Conservation (phyloP, 1,284 basidiomycete genomes). For the Fomitiporia mediterranea region DNA sequence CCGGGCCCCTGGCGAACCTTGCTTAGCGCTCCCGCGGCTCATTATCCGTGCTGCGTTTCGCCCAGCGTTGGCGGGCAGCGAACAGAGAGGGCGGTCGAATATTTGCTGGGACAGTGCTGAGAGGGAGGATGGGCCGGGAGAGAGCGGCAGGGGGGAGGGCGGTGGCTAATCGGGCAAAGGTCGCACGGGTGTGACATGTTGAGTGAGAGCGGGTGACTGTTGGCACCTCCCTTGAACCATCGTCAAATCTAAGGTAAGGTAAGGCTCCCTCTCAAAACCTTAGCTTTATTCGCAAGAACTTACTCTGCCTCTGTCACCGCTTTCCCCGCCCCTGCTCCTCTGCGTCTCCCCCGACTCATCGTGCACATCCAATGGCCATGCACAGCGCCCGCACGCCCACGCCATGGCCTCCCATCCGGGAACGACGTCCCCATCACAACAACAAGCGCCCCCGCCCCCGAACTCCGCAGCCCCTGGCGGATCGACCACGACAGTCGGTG, state of each 20-base stretch:
- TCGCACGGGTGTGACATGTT: conserved; percentile 1
- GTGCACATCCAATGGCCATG: background rate
- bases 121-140: background rate
- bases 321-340: background rate
- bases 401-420: conserved; percentile 11
- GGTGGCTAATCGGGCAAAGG: background rate
- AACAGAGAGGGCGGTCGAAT: background rate
- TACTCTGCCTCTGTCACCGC: background rate
- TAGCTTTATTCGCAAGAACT: conserved; percentile 4
- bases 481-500: conserved; percentile 1
- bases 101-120: background rate
- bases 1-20: background rate
- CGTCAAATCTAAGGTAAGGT: conserved; percentile 8
- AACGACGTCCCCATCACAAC: conserved; percentile 6
- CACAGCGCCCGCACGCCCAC: background rate
- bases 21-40: conserved; percentile 4
- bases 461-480: background rate
- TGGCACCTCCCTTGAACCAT: background rate
- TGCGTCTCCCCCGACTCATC: background rate
- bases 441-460: background rate
- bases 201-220: background rate
- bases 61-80: background rate
- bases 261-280: conserved; percentile 2
- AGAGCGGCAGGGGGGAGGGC: background rate
- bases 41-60: background rate